These are phyloP conservation scores for Arabis hirsuta DNA, from an alignment of 345 rosid genomes.

Conservation along the genomic window DNA sequence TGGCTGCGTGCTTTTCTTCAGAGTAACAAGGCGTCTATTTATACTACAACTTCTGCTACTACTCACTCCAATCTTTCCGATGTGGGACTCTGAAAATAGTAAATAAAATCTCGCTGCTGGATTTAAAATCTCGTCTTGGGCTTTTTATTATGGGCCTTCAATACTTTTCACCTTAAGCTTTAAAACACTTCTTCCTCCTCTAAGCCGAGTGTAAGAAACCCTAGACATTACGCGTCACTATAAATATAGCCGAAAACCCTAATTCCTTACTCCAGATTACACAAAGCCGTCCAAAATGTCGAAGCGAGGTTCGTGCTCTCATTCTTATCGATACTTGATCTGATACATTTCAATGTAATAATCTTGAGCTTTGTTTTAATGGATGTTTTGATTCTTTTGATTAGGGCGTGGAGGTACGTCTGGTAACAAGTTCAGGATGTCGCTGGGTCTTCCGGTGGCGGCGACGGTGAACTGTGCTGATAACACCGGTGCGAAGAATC, in stretches of 20 bases:
- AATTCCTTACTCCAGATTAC: neutral
- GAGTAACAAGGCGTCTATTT: neutral
- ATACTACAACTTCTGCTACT: neutral
- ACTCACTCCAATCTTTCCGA: neutral
- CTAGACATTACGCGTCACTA: conserved; percentile 10
- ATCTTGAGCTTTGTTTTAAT: neutral
- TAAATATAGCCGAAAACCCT: conserved; percentile 34
- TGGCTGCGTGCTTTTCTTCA: neutral
- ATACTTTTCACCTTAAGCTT: neutral
- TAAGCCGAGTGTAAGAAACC: conserved; percentile 5
- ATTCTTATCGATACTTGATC: too few relatives aligned
- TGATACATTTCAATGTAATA: too few relatives aligned
- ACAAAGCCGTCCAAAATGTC: conserved; percentile 67
- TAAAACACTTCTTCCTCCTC: neutral
- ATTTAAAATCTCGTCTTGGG: neutral
- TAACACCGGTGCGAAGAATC: conserved; percentile 95
- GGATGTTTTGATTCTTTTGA: neutral
- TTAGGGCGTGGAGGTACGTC: conserved; percentile 94
- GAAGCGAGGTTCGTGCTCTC: conserved; percentile 69
- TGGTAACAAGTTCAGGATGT: conserved; percentile 97
- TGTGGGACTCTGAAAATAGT: conserved; percentile 22
- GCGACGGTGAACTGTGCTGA: conserved; percentile 99
- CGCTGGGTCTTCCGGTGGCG: conserved; percentile 97
- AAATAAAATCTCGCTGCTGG: neutral
- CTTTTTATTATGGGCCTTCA: conserved; percentile 7